Base-by-base conservation (phyloP, 805 yeast species). In the Kodamaea sagamina region DNA sequence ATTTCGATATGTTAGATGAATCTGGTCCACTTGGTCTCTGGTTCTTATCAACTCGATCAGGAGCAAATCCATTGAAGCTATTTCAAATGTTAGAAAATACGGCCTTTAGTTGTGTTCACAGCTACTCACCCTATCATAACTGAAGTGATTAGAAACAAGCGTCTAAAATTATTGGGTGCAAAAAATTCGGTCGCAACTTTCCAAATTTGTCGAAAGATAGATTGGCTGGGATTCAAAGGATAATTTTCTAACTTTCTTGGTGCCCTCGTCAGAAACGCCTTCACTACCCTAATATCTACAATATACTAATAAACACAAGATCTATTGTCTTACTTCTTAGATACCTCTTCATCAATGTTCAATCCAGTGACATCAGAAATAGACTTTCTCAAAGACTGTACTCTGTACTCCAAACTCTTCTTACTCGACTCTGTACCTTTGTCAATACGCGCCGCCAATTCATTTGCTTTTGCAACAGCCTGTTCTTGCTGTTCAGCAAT, bases 291-390 rank as follows among this genome's bases (percentile, higher is more conserved):
- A n/a, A n/a, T n/a, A n/a, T n/a, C n/a, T n/a, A n/a, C n/a, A n/a
- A n/a, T n/a, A n/a, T n/a, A n/a, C n/a, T 35, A 7, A 21, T 24
- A 35, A 35, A 21, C 39, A 40, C 31, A 16, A 18, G 6, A 34
- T 11, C 25, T 11, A 6, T 11, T 21, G 3, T n/a, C 16, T 41
- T 44, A 75, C 58, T 75, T 78, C 22, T 81, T 74, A 32, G 72
- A 57, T 13, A 80, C 84, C 27, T 77, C 81, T 46, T 78, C 84
- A 46, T 79, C 84, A 21, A 84, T 60, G 54, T 82, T 79, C 61
- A 86, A 69, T 4, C 92, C 92, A n/a, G 90, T 82, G 50, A 72
- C 62, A 11, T 72, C 73, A 27, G 77, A 78, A 44, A 84, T 55
- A 7, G 69, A 55, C 51, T 63, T 65, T 47, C 75, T 71, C 32